Base-by-base conservation (phyloP, 1,284 basidiomycete species). In the Schizopora paradoxa region DNA sequence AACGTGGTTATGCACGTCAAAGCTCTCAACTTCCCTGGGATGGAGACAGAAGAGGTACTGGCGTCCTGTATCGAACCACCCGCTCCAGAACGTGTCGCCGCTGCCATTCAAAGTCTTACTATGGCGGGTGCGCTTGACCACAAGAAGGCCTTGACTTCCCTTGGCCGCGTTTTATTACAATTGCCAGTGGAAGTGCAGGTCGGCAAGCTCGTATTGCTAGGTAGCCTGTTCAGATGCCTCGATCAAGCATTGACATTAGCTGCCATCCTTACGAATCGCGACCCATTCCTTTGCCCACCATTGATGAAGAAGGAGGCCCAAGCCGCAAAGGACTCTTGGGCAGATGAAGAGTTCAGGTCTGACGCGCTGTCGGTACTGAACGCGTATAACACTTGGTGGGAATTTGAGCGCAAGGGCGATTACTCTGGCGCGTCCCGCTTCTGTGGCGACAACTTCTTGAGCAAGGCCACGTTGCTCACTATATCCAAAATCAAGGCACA, bases 1-100 rank as follows among this genome's bases (percentile, higher is more conserved):
- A 91, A 92, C 59, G 85, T 94, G 42, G 89, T 92, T 22, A 94
- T 96, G 94, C 93, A 95, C 62, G 82, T 98, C 66, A 98, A 96
- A 60, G 94, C 93, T n/a, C 76, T 97, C 37, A 86, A 93, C 59
- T 89, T 97, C 62, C 88, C 91, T 5, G 82, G 82, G 41, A 83
- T 93, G 80, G 70, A 79, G 26, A 89, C 91, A 14, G 89, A 96
- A 60, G 85, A 93, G 47, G 92, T 97, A 19, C 71, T 98, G 14
- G 82, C 78, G 0, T 80, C 77, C 18, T 79, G 88, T 6, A 97
- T 97, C 53, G 94, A 97, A 63, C 89, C 95, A 4, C 94, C 94
- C n/a, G 81, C 79, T 35, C 67, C 77, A 0, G 78, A 81, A 26
- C 82, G 91, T 22, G 86, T 98, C 28, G 67, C 70, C 11, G 84